Evolutionary conservation across 129 eudicot species (phyloP).

Genomic region (Logfia minima): DNA sequence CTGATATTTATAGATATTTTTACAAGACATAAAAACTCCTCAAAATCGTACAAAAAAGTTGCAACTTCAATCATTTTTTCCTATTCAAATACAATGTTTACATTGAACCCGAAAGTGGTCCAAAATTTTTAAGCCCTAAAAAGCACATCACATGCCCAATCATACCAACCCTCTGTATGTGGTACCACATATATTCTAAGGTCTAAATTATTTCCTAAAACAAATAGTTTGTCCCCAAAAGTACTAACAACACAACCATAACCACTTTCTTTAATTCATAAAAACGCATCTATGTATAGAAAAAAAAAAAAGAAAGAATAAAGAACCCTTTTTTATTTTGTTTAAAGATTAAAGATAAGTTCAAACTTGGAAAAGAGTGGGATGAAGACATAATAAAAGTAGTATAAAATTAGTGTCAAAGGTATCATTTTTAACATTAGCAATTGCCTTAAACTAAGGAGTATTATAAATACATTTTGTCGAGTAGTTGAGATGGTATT

Average conservation of each 20-base stretch:
- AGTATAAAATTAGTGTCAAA: no score
- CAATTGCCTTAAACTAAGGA: no score
- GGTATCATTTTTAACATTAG: no score
- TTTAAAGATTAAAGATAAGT: no score
- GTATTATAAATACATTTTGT: no score
- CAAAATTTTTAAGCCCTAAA: constrained; percentile 29
- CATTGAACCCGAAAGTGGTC: constrained; percentile 37
- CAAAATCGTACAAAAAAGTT: not conserved
- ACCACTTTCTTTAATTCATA: constrained; percentile 43
- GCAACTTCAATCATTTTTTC: not conserved
- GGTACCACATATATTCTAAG: constrained; percentile 33
- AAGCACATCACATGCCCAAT: constrained; percentile 55
- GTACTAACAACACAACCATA: constrained; percentile 65
- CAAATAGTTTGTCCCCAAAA: constrained; percentile 67
- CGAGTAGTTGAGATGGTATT: no score
- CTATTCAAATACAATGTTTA: not conserved
- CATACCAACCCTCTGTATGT: constrained; percentile 38
- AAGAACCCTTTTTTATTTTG: no score
- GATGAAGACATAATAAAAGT: no score
- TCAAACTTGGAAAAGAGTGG: no score
- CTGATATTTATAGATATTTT: not conserved
- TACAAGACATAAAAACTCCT: not conserved
- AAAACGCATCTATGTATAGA: not conserved
- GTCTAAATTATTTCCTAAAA: constrained; percentile 39
- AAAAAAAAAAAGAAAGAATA: no score